phyloP scores from a whole-genome alignment of 768 basidiomycete genomes.

The Pleurotus djamor region DNA sequence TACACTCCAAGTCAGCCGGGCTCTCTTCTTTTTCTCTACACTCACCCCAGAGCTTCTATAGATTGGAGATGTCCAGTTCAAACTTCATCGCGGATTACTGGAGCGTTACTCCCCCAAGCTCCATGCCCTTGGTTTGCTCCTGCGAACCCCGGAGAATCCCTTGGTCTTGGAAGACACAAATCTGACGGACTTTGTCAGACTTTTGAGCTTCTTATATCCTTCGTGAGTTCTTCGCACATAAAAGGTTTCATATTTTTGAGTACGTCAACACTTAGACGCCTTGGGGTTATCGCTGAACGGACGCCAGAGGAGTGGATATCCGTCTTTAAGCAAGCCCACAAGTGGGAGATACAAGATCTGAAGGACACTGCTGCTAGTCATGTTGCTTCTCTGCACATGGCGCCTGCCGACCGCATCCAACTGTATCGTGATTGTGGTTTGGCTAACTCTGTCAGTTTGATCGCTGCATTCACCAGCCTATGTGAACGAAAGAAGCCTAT shows the following conservation, averaged over 20 bases:
- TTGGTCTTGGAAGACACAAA: not conserved
- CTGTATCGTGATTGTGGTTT: not conserved
- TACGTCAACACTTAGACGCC: not conserved
- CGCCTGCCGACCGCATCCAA: not conserved
- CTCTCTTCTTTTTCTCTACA: not conserved
- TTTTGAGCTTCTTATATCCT: constrained; percentile 3
- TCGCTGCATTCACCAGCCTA: not conserved
- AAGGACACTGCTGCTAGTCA: not conserved
- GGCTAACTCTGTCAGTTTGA: not conserved
- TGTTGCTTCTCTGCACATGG: not conserved
- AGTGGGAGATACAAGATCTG: not conserved
- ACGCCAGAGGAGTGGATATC: not conserved
- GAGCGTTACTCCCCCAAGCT: not conserved
- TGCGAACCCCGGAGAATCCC: not conserved
- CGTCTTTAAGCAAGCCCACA: constrained; percentile 2
- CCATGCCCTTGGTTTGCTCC: not conserved
- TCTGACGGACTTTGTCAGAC: not conserved
- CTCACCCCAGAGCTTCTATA: not conserved
- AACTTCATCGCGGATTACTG: not conserved
- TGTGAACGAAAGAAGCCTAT: not conserved
- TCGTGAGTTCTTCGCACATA: not conserved
- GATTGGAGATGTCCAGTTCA: not conserved
- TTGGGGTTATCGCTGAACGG: not conserved
- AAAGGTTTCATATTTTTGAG: not conserved
- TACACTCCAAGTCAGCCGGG: not conserved